Percentiles rank a stretch among this genome's conserved stretches.
Conservation (phyloP, 805 yeast genomes). For the Suhomyces canberraensis region DNA sequence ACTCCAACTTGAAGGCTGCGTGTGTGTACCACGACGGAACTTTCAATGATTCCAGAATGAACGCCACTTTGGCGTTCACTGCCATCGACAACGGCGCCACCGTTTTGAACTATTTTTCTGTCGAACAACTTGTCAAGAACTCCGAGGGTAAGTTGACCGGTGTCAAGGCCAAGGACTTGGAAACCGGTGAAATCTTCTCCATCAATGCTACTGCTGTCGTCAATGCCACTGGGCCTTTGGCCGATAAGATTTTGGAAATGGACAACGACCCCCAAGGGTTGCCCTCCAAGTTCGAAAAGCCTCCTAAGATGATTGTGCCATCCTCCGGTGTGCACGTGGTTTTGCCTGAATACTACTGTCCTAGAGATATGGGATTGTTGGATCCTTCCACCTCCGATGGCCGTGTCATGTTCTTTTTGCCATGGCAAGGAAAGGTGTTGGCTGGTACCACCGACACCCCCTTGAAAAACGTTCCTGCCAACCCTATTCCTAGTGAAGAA, state of each 20-base stretch:
- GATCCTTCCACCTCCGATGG: slow-evolving; percentile 95
- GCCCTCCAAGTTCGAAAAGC: slow-evolving; percentile 49
- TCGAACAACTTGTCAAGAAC: slow-evolving; percentile 69
- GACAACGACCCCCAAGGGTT: slow-evolving; percentile 67
- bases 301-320: slow-evolving; percentile 86
- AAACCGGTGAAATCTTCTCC: slow-evolving; percentile 58
- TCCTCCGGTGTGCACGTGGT: slow-evolving; percentile 92
- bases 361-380: slow-evolving; percentile 79
- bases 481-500: slow-evolving; percentile 82
- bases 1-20: slow-evolving; percentile 77
- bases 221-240: slow-evolving; percentile 93
- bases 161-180: slow-evolving; percentile 69
- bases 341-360: slow-evolving; percentile 89
- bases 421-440: slow-evolving; percentile 95
- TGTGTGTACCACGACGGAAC: slow-evolving; percentile 94
- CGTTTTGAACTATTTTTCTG: slow-evolving; percentile 82
- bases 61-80: slow-evolving; percentile 78
- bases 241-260: slow-evolving; percentile 83
- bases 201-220: slow-evolving; percentile 73
- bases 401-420: slow-evolving; percentile 93
- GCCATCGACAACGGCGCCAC: slow-evolving; percentile 89
- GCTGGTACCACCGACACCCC: slow-evolving; percentile 98
- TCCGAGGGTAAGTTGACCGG: slow-evolving; percentile 60
- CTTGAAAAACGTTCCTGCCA: slow-evolving; percentile 61
- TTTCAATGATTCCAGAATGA: slow-evolving; percentile 90